These are phyloP conservation scores for Durusdinium trenchii DNA, from an alignment of 73 alveolate species.

Conservation along the genomic window DNA sequence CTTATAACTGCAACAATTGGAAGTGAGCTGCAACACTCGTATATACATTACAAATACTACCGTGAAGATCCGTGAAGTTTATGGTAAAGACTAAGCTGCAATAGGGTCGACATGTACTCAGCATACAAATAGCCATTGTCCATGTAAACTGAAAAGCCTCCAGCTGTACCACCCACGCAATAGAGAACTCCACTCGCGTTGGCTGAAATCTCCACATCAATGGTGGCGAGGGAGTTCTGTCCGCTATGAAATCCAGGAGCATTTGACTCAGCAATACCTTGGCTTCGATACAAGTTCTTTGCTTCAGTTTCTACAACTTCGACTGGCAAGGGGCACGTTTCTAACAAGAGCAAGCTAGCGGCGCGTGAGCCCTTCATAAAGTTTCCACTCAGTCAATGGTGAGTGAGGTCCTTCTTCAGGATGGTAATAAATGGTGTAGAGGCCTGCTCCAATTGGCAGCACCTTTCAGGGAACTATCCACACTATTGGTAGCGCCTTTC, in stretches of 20 bases:
- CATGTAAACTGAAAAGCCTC: conserved; percentile 40
- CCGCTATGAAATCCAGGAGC: conserved; percentile 53
- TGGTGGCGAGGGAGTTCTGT: conserved; percentile 49
- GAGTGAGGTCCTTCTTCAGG: conserved; percentile 69
- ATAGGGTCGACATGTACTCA: conserved; percentile 71
- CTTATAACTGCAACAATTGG: too few species aligned
- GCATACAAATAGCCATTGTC: conserved; percentile 82
- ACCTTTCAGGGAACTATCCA: background rate
- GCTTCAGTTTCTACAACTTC: background rate
- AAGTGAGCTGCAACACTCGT: too few species aligned
- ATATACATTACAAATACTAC: too few species aligned
- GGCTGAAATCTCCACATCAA: conserved; percentile 48
- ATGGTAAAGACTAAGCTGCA: background rate
- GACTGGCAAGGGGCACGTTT: too few species aligned
- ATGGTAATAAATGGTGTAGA: conserved; percentile 71
- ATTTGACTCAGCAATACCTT: conserved; percentile 68
- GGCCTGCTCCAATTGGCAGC: conserved; percentile 49
- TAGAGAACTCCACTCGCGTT: conserved; percentile 57
- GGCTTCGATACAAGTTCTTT: background rate
- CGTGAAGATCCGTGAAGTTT: too few species aligned
- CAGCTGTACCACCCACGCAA: conserved; percentile 79
- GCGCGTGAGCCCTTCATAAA: conserved; percentile 63
- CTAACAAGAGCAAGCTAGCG: too few species aligned
- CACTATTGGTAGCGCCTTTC: background rate
- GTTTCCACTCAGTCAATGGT: conserved; percentile 51